Evolutionary conservation across 2,329 filamentous ascomycete species (phyloP), one percentile per base, ranked within the genome.

Genomic region (Alternaria longipes): DNA sequence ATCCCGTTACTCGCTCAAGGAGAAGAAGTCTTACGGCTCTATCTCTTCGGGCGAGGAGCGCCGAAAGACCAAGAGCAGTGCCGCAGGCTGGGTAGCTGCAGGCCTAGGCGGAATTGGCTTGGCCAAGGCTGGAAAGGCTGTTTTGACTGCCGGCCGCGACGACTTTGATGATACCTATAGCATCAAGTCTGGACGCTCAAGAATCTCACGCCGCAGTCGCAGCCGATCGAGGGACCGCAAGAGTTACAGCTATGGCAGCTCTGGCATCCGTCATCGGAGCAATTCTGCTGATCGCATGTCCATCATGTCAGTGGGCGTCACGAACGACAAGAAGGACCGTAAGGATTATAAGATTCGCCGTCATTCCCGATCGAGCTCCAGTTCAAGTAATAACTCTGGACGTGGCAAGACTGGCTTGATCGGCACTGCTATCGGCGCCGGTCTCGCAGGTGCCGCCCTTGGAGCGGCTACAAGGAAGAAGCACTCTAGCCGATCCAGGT

Each of bases 151-250:
- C 30, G 78, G 80, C 16, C 78, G 73, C 38, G 79, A 86, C 59
- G 84, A 87, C 53, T 88, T 87, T 63, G 84, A 88, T 64, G 87
- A 89, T 67, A 86, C 84, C 0, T 87, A 89, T 64, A 88, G 84
- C 66, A 80, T 87, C 66, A 85, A 84, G 57, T 85, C 85, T 56
- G 85, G 86, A 18, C 82, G 78, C 53, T 76, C 76, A 1, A 64
- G 68, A 44, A 63, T 67, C 11, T 74, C 71, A 16, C 62, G 64
- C 61, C 74, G 73, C 16, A 75, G 77, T 46, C 74, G 78, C 22
- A 81, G 79, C 41, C 74, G 62, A 65, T 81, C 80, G 50, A 62
- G 70, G 18, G 76, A 80, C 46, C 72, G 77, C n/a, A 80, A 76
- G 66, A 81, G 81, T 64, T 78, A 80, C 46, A 82, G 79, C 14